Conservation (phyloP, 495 filamentous ascomycete genomes). For the Tuber melanosporum region DNA sequence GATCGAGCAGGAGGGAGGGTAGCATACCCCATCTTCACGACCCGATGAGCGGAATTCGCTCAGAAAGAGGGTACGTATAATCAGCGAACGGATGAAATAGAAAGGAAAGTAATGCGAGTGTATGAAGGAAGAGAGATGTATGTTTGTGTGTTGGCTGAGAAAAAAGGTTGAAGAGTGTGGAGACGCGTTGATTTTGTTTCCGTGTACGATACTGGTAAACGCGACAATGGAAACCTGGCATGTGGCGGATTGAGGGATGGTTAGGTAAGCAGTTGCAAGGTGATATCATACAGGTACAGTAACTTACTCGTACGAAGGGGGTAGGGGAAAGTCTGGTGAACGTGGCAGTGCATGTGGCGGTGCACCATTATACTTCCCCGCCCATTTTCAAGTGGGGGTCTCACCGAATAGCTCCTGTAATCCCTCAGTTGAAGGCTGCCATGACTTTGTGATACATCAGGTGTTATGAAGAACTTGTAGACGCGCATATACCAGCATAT, state of each 20-base stretch:
- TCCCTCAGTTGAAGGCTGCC: too few species aligned
- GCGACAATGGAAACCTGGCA: background rate
- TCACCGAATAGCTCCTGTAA: too few species aligned
- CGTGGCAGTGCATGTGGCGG: too few species aligned
- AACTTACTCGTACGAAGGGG: too few species aligned
- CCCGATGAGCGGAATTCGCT: background rate
- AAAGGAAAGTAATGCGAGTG: background rate
- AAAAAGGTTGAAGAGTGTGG: conserved; percentile 1
- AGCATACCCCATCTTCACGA: conserved; percentile 2
- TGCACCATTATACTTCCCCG: too few species aligned
- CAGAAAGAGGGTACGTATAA: background rate
- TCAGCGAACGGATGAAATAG: background rate
- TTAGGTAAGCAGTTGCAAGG: background rate
- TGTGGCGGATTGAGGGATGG: background rate
- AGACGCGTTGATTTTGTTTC: conserved; percentile 3
- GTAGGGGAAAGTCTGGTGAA: too few species aligned
- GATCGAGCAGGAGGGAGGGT: background rate
- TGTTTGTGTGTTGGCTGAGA: background rate
- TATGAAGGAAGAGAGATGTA: background rate
- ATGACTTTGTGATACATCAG: too few species aligned
- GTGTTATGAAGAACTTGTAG: too few species aligned
- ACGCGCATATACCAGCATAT: too few species aligned
- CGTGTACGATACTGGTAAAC: background rate
- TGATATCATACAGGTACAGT: background rate
- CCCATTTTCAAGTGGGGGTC: too few species aligned